These are phyloP conservation scores for Dipteronia dyeriana DNA, from an alignment of 345 rosid species.

Conservation along the genomic window DNA sequence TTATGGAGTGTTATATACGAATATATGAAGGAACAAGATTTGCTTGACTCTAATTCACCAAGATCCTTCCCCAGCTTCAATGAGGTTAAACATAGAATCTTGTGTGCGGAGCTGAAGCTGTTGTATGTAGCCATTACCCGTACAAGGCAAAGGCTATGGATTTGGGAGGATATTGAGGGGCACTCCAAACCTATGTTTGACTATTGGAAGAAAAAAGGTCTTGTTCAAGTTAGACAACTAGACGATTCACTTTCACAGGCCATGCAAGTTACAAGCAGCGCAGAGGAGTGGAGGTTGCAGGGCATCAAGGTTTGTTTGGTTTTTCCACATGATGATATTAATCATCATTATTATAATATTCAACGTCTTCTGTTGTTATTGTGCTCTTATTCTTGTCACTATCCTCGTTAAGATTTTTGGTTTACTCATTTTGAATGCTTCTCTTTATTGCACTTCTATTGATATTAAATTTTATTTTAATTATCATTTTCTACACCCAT, in stretches of 20 bases:
- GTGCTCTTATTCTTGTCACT: neutral
- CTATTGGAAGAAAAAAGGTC: conserved; percentile 35
- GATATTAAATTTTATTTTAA: no score
- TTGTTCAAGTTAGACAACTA: conserved; percentile 37
- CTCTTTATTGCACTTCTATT: neutral
- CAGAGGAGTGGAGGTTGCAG: conserved; percentile 48
- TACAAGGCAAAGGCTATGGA: conserved; percentile 57
- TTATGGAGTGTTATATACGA: conserved; percentile 53
- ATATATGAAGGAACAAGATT: conserved; percentile 37
- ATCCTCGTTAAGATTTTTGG: neutral
- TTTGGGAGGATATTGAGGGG: conserved; percentile 46
- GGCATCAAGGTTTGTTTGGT: conserved; percentile 47
- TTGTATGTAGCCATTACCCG: conserved; percentile 58
- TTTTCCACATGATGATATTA: neutral
- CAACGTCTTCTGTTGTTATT: neutral
- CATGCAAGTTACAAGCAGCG: conserved; percentile 49
- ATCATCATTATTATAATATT: no score
- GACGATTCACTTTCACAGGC: conserved; percentile 40
- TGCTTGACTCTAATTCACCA: conserved; percentile 24
- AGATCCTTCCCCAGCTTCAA: conserved; percentile 35
- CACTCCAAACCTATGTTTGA: conserved; percentile 40
- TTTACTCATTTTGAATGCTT: neutral
- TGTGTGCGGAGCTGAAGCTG: conserved; percentile 55
- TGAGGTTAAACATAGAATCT: conserved; percentile 36
- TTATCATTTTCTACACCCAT: no score